Evolutionary conservation across 805 yeast species (phyloP).

Genomic region (Ogataea philodendri): DNA sequence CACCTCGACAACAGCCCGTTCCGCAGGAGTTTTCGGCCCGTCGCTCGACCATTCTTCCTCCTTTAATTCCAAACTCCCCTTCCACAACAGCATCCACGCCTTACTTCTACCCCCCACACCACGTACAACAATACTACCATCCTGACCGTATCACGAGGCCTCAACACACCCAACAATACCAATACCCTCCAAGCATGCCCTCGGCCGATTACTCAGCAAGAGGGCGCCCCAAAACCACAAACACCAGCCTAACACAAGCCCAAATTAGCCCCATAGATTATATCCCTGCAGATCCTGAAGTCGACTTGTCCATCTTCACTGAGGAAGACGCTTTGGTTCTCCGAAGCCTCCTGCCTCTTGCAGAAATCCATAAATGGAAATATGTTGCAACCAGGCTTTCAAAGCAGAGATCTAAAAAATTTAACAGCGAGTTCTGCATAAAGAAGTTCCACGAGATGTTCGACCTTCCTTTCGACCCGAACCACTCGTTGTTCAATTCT

Average conservation of each 20-base stretch:
- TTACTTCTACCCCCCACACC: conserved; percentile 5
- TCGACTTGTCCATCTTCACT: conserved; percentile 28
- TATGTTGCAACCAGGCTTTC: conserved; percentile 32
- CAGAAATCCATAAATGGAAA: conserved; percentile 37
- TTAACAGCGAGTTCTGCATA: conserved; percentile 32
- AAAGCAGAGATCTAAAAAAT: conserved; percentile 31
- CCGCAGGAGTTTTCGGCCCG: conserved; percentile 1
- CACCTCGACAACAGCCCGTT: background rate
- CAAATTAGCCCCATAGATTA: conserved; percentile 19
- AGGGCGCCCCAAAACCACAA: conserved; percentile 9
- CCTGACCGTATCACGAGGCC: too few species aligned
- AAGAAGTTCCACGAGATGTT: conserved; percentile 35
- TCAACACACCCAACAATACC: too few species aligned
- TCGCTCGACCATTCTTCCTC: conserved; percentile 8
- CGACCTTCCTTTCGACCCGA: conserved; percentile 30
- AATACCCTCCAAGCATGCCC: background rate
- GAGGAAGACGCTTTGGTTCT: conserved; percentile 32
- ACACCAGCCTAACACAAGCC: conserved; percentile 18
- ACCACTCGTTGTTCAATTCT: conserved; percentile 25
- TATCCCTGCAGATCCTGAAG: conserved; percentile 26
- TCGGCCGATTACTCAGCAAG: too few species aligned
- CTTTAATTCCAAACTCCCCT: conserved; percentile 4
- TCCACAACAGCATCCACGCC: conserved; percentile 3
- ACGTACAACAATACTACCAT: conserved; percentile 7
- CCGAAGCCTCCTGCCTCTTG: conserved; percentile 29